Conservation (phyloP, 768 basidiomycete species). For the Podaxis rugospora region DNA sequence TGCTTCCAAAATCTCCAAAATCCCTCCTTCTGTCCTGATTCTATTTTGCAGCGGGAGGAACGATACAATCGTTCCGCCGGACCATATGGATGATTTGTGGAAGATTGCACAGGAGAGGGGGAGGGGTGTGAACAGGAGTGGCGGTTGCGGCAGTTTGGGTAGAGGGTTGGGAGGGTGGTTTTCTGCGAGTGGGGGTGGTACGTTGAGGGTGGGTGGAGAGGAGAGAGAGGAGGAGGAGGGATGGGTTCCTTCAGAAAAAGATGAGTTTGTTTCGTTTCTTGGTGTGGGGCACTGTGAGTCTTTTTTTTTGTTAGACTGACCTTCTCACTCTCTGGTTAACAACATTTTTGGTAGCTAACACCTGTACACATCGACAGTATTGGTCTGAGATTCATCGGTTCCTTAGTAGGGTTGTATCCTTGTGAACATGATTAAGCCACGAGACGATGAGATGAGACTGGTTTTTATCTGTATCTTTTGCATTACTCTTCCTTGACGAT, state of each 20-base stretch:
- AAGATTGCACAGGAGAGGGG: neutral
- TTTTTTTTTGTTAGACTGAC: neutral
- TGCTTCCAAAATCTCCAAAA: slow-evolving; percentile 46
- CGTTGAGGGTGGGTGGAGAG: neutral
- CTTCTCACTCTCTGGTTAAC: neutral
- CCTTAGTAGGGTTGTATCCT: neutral
- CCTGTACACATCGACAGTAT: neutral
- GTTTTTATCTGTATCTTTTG: neutral
- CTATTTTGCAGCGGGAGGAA: slow-evolving; percentile 47
- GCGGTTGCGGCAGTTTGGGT: neutral
- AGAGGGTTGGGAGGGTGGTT: neutral
- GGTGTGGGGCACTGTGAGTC: slow-evolving; percentile 12
- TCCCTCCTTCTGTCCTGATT: slow-evolving; percentile 56
- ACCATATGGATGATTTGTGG: slow-evolving; percentile 13
- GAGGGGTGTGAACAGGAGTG: neutral
- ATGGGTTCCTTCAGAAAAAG: neutral
- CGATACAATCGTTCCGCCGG: slow-evolving; percentile 6
- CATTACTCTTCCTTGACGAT: neutral
- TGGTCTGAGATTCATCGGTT: slow-evolving; percentile 2
- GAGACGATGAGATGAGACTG: neutral
- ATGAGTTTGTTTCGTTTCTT: slow-evolving; percentile 4
- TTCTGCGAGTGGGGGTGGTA: neutral
- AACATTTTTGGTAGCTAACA: neutral
- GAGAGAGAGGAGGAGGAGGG: neutral
- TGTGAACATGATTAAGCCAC: neutral